Evolutionary conservation across 805 yeast genomes (phyloP).

Genomic region (Metschnikowia picachoensis): DNA sequence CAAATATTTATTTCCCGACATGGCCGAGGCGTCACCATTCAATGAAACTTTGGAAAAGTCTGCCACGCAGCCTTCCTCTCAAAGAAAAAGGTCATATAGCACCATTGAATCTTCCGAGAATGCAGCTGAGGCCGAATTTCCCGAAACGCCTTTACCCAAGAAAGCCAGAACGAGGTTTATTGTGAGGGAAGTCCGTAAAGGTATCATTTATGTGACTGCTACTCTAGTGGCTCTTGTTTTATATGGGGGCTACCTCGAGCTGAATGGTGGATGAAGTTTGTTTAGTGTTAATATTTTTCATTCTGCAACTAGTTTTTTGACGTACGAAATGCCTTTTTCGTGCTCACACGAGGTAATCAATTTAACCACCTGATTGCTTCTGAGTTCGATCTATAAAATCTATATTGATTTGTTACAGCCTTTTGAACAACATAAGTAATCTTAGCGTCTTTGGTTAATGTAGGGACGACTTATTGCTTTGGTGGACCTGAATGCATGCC

Average conservation of each 20-base stretch:
- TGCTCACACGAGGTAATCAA: background rate
- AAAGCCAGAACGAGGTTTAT: constrained; percentile 17
- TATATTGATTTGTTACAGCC: background rate
- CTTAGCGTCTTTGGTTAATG: no score
- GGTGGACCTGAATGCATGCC: constrained; percentile 15
- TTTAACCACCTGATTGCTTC: background rate
- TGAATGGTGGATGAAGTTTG: no score
- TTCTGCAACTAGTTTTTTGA: background rate
- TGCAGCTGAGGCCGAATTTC: background rate
- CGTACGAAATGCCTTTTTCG: background rate
- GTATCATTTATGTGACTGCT: constrained; percentile 27
- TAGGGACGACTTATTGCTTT: constrained; percentile 1
- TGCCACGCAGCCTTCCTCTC: background rate
- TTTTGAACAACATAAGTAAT: no score
- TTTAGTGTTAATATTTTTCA: background rate
- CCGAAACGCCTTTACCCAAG: constrained; percentile 8
- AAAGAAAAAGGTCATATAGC: constrained; percentile 1
- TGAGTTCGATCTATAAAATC: background rate
- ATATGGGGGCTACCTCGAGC: constrained; percentile 28
- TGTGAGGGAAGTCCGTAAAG: constrained; percentile 32
- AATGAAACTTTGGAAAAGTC: no score
- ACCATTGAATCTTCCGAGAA: background rate
- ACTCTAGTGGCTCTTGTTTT: constrained; percentile 35
- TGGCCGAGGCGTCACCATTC: no score
- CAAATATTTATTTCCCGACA: no score